phyloP scores from a whole-genome alignment of 2,329 filamentous ascomycete genomes.

The Akanthomyces uredinophilus region DNA sequence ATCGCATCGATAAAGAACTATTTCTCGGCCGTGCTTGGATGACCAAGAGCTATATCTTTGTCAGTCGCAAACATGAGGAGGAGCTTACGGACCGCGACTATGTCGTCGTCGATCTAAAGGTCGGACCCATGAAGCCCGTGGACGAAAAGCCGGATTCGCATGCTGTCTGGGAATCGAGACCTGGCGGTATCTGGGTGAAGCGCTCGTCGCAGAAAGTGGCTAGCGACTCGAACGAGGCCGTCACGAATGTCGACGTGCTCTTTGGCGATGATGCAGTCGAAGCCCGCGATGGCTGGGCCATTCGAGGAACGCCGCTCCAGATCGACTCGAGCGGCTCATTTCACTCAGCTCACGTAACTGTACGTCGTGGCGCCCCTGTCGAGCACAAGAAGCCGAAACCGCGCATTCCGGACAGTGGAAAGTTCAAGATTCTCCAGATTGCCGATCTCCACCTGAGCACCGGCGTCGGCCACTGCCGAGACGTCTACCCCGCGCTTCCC shows the following conservation, averaged over 20 bases:
- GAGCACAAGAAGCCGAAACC: conserved; percentile 65
- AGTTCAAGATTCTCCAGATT: conserved; percentile 95
- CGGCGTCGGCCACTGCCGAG: conserved; percentile 77
- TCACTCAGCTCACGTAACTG: conserved; percentile 68
- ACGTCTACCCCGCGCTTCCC: conserved; percentile 70
- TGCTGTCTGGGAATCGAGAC: conserved; percentile 71
- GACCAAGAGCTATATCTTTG: conserved; percentile 72
- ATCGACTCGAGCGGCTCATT: conserved; percentile 58
- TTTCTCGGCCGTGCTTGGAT: conserved; percentile 72
- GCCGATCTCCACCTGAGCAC: conserved; percentile 94
- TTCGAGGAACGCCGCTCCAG: conserved; percentile 69
- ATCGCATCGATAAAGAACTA: conserved; percentile 83
- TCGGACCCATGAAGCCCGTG: conserved; percentile 67
- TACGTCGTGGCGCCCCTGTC: conserved; percentile 65
- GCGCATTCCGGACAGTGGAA: conserved; percentile 79
- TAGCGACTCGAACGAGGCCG: conserved; percentile 66
- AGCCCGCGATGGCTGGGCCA: conserved; percentile 76
- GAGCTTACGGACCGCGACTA: conserved; percentile 69
- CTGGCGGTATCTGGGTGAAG: conserved; percentile 77
- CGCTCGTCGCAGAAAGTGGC: conserved; percentile 66
- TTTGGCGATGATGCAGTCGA: conserved; percentile 91
- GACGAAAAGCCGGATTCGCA: conserved; percentile 36
- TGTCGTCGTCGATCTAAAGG: conserved; percentile 73
- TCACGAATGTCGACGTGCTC: conserved; percentile 80
- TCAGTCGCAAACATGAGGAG: conserved; percentile 80